Conservation (phyloP, 331 rosid genomes). For the Quercus phellos region DNA sequence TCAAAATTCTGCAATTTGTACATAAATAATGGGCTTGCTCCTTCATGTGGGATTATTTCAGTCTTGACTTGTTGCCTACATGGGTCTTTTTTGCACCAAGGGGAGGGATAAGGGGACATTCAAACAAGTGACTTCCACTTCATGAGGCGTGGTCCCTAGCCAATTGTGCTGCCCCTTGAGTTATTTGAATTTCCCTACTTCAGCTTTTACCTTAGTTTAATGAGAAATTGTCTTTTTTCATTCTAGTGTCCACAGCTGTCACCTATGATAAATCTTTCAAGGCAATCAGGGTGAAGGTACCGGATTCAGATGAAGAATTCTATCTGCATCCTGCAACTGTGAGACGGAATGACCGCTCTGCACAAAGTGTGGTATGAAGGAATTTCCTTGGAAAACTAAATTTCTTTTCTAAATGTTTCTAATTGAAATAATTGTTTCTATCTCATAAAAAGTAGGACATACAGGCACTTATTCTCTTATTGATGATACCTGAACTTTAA, state of each 20-base stretch:
- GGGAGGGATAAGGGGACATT: no score
- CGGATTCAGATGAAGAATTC: constrained; percentile 83
- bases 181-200: neutral
- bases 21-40: neutral
- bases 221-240: constrained; percentile 13
- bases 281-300: constrained; percentile 91
- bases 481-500: neutral
- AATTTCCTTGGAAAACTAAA: neutral
- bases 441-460: neutral
- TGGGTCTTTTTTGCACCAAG: neutral
- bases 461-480: neutral
- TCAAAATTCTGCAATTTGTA: neutral
- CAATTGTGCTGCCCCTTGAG: no score
- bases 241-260: constrained; percentile 88
- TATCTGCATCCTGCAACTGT: constrained; percentile 96
- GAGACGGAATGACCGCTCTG: constrained; percentile 95
- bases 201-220: constrained; percentile 2
- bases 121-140: no score
- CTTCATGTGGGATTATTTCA: neutral
- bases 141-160: no score
- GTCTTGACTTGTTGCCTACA: neutral
- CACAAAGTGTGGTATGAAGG: constrained; percentile 88
- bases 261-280: constrained; percentile 71
- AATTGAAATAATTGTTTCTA: neutral
- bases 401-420: neutral